These are phyloP conservation scores for Cystobasidiaceae sp. DNA, from an alignment of 1,284 basidiomycete species.

Conservation along the genomic window DNA sequence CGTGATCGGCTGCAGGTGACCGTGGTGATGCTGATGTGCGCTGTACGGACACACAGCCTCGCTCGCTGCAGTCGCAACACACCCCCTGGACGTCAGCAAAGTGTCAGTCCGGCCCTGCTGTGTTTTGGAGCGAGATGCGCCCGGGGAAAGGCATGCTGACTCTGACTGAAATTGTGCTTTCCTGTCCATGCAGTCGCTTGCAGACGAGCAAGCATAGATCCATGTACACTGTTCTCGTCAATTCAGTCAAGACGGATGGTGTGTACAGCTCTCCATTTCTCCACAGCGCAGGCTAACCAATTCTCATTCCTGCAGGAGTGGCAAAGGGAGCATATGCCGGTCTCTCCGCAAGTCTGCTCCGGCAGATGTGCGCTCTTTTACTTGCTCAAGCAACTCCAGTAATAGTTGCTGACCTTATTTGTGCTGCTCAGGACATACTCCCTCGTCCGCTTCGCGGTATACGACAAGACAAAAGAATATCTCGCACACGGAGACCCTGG, in stretches of 20 bases:
- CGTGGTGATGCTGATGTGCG: neutral
- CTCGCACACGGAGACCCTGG: constrained; percentile 46
- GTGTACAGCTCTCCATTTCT: neutral
- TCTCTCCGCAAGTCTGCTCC: constrained; percentile 78
- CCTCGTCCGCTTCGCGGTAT: constrained; percentile 85
- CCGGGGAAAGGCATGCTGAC: neutral
- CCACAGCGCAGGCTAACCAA: no score
- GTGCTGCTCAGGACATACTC: constrained; percentile 55
- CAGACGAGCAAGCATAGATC: constrained; percentile 38
- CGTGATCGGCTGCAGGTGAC: neutral
- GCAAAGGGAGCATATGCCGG: constrained; percentile 50
- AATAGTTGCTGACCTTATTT: neutral
- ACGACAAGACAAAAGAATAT: constrained; percentile 80
- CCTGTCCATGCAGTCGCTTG: constrained; percentile 36
- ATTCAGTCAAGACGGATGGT: constrained; percentile 37
- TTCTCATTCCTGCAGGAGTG: constrained; percentile 32
- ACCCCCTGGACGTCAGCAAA: constrained; percentile 42
- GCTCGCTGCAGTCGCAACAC: constrained; percentile 31
- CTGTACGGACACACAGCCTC: neutral
- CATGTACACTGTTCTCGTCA: constrained; percentile 34
- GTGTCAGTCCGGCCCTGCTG: constrained; percentile 31
- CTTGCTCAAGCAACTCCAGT: neutral
- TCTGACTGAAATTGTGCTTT: neutral
- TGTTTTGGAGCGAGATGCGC: neutral
- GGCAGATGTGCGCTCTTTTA: constrained; percentile 60